Evolutionary conservation across 768 basidiomycete species (phyloP), one percentile per base, ranked within the genome.

Genomic region (Naganishia onofrii): DNA sequence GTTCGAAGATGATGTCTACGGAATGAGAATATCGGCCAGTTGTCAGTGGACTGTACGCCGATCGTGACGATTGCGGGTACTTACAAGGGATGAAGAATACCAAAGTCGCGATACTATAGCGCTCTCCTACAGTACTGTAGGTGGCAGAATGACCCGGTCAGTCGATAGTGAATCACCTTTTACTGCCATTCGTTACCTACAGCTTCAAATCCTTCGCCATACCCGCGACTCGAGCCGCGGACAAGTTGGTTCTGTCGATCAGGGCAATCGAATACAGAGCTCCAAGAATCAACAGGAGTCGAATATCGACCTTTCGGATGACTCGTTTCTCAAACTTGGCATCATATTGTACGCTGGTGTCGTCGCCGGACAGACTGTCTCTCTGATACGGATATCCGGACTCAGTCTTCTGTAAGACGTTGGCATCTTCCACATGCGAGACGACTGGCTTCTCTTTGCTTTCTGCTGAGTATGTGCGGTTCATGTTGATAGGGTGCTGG

Each of bases 1-100:
- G 58, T 73, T 80, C 76, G 64, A 76, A 75, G 38, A 75, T 71
- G 68, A 72, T 73, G 69, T 75, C 70, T 69, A 23, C 10, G 12
- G n/a, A 8, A 12, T 3, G 64, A 3, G 19, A 21, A 21, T 9
- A 17, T 7, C 5, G 19, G 29, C 42, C 31, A 66, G 21, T 32
- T 21, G 46, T 60, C 1, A 42, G 32, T 38, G 29, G 10, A 28
- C 29, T 17, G 28, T 13, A 53, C 3, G 60, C n/a, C 19, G 42
- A 42, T 7, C 34, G 65, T n/a, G n/a, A n/a, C 12, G 19, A 23
- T 21, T 23, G 28, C 63, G 12, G 4, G 34, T 36, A 36, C 4
- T 65, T 32, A 70, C 70, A 79, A 26, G 79, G 78, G 29, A 78
- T 65, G 67, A 80, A 80, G 74, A 80, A 80, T 13, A 79, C 71